Percentiles rank a stretch among this genome's conserved stretches.
These are phyloP conservation scores for Trametes cingulata DNA, from an alignment of 768 basidiomycete species.

Conservation along the genomic window DNA sequence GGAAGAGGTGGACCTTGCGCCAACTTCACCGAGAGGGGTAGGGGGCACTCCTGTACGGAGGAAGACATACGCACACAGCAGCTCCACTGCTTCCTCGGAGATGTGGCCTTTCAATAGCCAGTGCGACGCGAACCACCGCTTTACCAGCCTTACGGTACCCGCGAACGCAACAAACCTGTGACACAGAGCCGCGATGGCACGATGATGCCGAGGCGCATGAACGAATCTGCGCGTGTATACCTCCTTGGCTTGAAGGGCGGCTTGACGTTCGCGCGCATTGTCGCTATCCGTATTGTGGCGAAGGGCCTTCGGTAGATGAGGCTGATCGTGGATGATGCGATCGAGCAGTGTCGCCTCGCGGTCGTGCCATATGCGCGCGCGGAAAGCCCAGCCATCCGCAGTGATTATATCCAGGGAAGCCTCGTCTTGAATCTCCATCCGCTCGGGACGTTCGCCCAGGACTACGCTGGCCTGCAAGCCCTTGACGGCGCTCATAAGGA, in stretches of 20 bases:
- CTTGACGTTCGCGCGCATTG: slow-evolving; percentile 50
- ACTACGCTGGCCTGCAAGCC: slow-evolving; percentile 62
- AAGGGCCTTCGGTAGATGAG: slow-evolving; percentile 29
- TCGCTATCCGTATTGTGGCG: slow-evolving; percentile 11
- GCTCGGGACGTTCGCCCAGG: slow-evolving; percentile 47
- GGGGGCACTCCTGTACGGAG: slow-evolving; percentile 48
- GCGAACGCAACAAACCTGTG: slow-evolving; percentile 81
- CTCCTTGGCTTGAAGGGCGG: slow-evolving; percentile 57
- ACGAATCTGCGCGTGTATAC: slow-evolving; percentile 72
- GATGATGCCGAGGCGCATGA: slow-evolving; percentile 82
- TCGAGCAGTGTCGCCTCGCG: slow-evolving; percentile 81
- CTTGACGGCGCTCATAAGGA: slow-evolving; percentile 52
- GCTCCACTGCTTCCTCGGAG: slow-evolving; percentile 77
- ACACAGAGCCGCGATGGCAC: slow-evolving; percentile 73
- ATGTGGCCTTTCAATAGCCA: slow-evolving; percentile 80
- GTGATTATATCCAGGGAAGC: slow-evolving; percentile 76
- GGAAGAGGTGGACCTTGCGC: slow-evolving; percentile 39
- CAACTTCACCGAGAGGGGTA: slow-evolving; percentile 27
- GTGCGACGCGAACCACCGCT: slow-evolving; percentile 92
- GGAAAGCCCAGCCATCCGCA: slow-evolving; percentile 85
- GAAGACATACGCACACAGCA: slow-evolving; percentile 81
- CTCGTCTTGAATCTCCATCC: slow-evolving; percentile 65
- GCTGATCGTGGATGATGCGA: slow-evolving; percentile 54
- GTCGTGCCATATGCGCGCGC: slow-evolving; percentile 82
- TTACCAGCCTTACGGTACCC: slow-evolving; percentile 82